phyloP scores from a whole-genome alignment of 2,329 filamentous ascomycete genomes.

The Sporothrix humicola region DNA sequence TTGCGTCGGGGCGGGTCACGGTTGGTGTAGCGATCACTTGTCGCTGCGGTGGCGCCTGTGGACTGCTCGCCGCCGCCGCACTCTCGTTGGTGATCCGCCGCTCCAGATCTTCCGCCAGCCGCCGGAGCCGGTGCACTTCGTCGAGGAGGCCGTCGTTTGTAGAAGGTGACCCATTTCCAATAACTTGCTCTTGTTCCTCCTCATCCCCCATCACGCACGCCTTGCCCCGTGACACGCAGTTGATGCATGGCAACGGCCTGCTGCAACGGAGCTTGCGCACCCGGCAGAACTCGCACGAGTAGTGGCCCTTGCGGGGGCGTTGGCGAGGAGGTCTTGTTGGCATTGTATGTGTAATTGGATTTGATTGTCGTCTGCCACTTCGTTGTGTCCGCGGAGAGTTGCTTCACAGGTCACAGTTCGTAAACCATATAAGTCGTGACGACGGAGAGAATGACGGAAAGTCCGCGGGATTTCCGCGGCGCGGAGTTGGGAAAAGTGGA shows the following conservation, averaged over 20 bases:
- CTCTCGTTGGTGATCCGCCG: neutral
- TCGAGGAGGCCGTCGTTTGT: slow-evolving; percentile 15
- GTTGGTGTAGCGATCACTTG: neutral
- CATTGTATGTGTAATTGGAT: no score
- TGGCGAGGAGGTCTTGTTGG: neutral
- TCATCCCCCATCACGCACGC: slow-evolving; percentile 18
- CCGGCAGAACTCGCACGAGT: slow-evolving; percentile 34
- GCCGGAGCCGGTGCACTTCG: slow-evolving; percentile 26
- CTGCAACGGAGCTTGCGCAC: slow-evolving; percentile 34
- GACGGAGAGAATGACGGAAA: neutral
- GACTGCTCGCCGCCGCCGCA: neutral
- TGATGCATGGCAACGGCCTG: slow-evolving; percentile 32
- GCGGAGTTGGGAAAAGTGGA: neutral
- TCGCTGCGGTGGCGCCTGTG: neutral
- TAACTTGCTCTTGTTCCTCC: no score
- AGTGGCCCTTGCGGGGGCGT: slow-evolving; percentile 29
- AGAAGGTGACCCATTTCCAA: no score
- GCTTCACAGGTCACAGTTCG: neutral
- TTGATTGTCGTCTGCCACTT: no score
- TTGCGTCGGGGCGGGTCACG: neutral
- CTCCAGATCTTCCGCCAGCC: slow-evolving; percentile 31
- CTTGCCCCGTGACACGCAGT: slow-evolving; percentile 34
- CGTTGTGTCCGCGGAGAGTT: slow-evolving; percentile 13
- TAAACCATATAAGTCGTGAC: neutral
- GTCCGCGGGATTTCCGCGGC: slow-evolving; percentile 9